A percentile compares a stretch with the other conserved stretches of the same genome.
Conservation (phyloP, 2,329 filamentous ascomycete species). For the Aurifilum marmelostoma region DNA sequence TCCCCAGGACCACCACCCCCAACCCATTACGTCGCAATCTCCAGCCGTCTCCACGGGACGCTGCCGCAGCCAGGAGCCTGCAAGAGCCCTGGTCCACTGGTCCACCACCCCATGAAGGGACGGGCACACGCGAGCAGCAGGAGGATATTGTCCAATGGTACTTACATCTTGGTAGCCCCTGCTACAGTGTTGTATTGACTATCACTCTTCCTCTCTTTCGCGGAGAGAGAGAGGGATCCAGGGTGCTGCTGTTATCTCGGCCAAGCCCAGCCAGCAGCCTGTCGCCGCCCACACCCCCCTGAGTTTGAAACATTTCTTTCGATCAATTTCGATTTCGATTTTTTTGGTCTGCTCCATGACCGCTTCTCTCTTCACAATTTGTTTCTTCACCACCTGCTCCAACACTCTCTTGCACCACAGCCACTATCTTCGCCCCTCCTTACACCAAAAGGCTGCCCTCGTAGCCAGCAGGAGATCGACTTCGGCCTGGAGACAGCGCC, state of each 20-base stretch:
- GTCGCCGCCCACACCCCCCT: slow-evolving; percentile 23
- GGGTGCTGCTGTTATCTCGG: background rate
- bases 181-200: background rate
- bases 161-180: slow-evolving; percentile 6
- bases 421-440: slow-evolving; percentile 40
- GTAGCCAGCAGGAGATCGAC: slow-evolving; percentile 46
- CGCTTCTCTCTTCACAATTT: slow-evolving; percentile 41
- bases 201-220: background rate
- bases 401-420: slow-evolving; percentile 49
- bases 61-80: background rate
- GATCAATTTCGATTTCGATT: slow-evolving; percentile 11
- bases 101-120: slow-evolving; percentile 2
- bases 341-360: slow-evolving; percentile 47
- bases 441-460: slow-evolving; percentile 30
- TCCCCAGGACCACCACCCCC: background rate
- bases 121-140: slow-evolving; percentile 8
- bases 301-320: slow-evolving; percentile 22
- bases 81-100: background rate
- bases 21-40: slow-evolving; percentile 22
- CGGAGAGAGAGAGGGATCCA: background rate
- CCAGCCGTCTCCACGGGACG: slow-evolving; percentile 11
- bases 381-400: slow-evolving; percentile 51
- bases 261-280: background rate
- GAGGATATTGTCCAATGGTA: slow-evolving; percentile 8
- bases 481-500: slow-evolving; percentile 40